Evolutionary conservation across 345 rosid genomes (phyloP).

Genomic region (thale cress (Arabidopsis thaliana)): DNA sequence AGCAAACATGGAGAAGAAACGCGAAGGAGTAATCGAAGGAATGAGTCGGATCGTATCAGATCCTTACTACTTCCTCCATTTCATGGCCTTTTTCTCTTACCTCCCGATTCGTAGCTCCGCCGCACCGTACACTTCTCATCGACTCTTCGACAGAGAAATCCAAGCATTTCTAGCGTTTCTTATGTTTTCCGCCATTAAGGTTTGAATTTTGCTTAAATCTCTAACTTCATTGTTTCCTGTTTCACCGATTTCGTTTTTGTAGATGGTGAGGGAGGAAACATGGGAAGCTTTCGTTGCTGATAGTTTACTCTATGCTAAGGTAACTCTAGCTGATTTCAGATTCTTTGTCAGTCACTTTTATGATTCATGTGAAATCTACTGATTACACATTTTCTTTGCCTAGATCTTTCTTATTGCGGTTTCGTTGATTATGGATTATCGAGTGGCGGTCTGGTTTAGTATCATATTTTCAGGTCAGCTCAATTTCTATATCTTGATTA

Average conservation of each 20-base stretch:
- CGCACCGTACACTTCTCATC: slow-evolving; percentile 51
- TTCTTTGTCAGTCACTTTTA: not conserved
- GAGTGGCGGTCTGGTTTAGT: slow-evolving; percentile 69
- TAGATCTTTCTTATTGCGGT: slow-evolving; percentile 79
- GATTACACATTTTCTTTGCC: slow-evolving; percentile 22
- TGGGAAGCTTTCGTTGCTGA: slow-evolving; percentile 81
- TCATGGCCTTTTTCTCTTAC: slow-evolving; percentile 78
- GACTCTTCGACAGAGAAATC: slow-evolving; percentile 66
- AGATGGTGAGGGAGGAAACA: slow-evolving; percentile 75
- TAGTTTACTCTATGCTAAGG: slow-evolving; percentile 75
- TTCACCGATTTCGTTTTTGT: slow-evolving; percentile 30
- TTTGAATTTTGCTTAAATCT: slow-evolving; percentile 24
- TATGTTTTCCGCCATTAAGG: slow-evolving; percentile 65
- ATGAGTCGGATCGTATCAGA: slow-evolving; percentile 63
- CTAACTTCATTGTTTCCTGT: slow-evolving; percentile 6
- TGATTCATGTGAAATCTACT: slow-evolving; percentile 9
- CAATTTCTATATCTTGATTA: not conserved
- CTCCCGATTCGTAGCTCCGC: slow-evolving; percentile 67
- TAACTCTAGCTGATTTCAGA: slow-evolving; percentile 28
- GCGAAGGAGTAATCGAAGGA: slow-evolving; percentile 48
- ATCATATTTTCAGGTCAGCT: slow-evolving; percentile 64
- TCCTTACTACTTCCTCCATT: slow-evolving; percentile 73
- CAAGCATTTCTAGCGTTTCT: slow-evolving; percentile 75
- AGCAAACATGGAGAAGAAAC: slow-evolving; percentile 40
- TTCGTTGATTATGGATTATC: slow-evolving; percentile 70